Base-by-base conservation (phyloP, 164 flowering plant species). In the Stephania cephalantha region DNA sequence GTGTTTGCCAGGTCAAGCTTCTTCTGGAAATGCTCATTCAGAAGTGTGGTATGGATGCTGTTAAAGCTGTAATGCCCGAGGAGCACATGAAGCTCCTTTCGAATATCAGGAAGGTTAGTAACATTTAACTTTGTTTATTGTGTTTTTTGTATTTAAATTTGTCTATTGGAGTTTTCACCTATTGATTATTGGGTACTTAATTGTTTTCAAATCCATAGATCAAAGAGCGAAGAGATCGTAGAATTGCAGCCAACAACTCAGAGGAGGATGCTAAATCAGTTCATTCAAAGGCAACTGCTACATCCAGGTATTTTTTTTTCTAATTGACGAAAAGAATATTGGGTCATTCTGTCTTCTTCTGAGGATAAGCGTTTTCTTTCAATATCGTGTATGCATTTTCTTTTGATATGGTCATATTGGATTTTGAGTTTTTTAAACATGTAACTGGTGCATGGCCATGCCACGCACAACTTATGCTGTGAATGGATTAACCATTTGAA, bases 41-140 rank as follows among this genome's bases (percentile, higher is more conserved):
- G 79, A 96, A 91, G 83, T 96, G 99, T 81, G 99, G 99, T 74
- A 69, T 91, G 44, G 97, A 96, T 75, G 97, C 99, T 75, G 97
- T 96, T 6, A 94, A 89, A 86, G 92, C 89, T 53, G 98, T 91
- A 72, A 92, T 92, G 94, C 98, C 99, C 35, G 97, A 91, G 78
- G 97, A 91, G 70, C 99, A 96, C 81, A 88, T 91, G 92, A 96
- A 90, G 82, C 96, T 94, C 29, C 98, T 96, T 35, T 88, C 90
- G 8, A 96, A 94, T 78, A 92, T 96, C 55, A 78, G 97, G 74
- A 96, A 96, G 98, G 99, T 93, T 42, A 65, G 84, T 64, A 65
- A 3, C 73, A 58, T 44, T 64, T 42, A 63, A 63, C 22, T 9
- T 20, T 13, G 35, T 22, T 46, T 25, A 63, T 72, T 11, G 10